Conservation (phyloP, 2,329 filamentous ascomycete species). For the Diaporthe velutina region DNA sequence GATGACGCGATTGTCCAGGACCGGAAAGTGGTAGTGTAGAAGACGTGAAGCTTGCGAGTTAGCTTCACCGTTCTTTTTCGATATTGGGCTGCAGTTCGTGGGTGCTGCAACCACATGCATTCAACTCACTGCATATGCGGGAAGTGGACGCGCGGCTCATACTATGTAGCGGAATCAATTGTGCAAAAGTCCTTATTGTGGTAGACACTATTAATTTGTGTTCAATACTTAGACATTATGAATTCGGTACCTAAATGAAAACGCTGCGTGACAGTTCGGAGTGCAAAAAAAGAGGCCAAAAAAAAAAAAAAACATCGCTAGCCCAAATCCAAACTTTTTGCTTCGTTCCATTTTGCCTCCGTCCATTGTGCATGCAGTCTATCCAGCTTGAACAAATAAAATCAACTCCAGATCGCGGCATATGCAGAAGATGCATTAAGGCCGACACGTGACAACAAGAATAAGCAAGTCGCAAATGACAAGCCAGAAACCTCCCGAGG, state of each 20-base stretch:
- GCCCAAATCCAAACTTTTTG: constrained; percentile 16
- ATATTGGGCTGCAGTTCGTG: not conserved
- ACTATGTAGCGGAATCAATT: not conserved
- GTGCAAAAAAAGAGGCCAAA: not conserved
- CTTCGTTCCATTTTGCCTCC: not conserved
- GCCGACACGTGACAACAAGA: constrained; percentile 3
- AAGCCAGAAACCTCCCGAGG: not conserved
- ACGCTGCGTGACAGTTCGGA: not conserved
- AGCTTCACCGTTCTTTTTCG: too few species aligned
- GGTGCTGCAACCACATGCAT: not conserved
- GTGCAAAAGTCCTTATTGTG: not conserved
- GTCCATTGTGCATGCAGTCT: constrained; percentile 10
- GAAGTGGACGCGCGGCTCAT: too few species aligned
- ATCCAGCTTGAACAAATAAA: constrained; percentile 18
- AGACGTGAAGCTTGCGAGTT: not conserved
- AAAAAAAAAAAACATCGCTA: not conserved
- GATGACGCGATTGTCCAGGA: constrained; percentile 4
- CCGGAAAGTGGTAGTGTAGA: constrained; percentile 9
- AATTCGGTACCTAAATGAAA: constrained; percentile 5
- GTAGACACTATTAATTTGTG: not conserved
- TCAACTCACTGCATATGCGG: not conserved
- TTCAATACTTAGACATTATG: constrained; percentile 21
- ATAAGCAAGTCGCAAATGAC: not conserved
- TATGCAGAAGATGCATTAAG: not conserved
- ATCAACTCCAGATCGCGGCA: not conserved